Evolutionary conservation across 2,329 filamentous ascomycete species (phyloP), one percentile per base, ranked within the genome.

Genomic region (Chaetomium sp.): DNA sequence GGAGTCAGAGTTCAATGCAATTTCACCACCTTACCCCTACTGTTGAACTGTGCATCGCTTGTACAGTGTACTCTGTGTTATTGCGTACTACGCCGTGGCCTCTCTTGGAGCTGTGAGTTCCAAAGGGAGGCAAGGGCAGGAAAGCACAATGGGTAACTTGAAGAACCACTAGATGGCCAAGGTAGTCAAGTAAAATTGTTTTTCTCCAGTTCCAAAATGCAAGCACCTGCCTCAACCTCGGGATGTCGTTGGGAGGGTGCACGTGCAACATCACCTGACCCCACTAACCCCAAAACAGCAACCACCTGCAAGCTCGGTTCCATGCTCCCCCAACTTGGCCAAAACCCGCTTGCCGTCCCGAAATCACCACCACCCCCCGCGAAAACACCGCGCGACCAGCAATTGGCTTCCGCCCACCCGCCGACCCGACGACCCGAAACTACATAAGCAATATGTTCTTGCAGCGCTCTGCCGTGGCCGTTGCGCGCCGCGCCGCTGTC

Each of bases 391-490:
- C 11, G 33, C 8, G 36, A 43, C 41, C 49, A 48, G 50, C 53
- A 59, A 59, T 56, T 47, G 49, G 54, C 50, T 33, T 40, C 32
- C 27, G 41, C 41, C 45, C 48, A 51, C 47, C 40, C 27, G 49
- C 37, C 52, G 36, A 55, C 47, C 54, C 57, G 55, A 53, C 38
- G 42, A 56, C 54, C 52, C 56, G 53, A 55, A 41, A 56, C 49
- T 48, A 40, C 51, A 32, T 52, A 34, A 54, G 9, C 59, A 62
- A 57, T 54, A 85, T 86, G 83, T 82, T 85, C 66, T 70, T 86
- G 70, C 80, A 84, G 77, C 83, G 83, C 70, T 77, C 82, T 68
- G 81, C 78, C 70, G 68, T 82, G 63, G 74, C 78, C 65, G 80
- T 76, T 69, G 82, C 81, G 68, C 82, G 83, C 71, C 80, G 83